phyloP scores from a whole-genome alignment of 371 early-diverging fungal species.

The Mucor ambiguus region DNA sequence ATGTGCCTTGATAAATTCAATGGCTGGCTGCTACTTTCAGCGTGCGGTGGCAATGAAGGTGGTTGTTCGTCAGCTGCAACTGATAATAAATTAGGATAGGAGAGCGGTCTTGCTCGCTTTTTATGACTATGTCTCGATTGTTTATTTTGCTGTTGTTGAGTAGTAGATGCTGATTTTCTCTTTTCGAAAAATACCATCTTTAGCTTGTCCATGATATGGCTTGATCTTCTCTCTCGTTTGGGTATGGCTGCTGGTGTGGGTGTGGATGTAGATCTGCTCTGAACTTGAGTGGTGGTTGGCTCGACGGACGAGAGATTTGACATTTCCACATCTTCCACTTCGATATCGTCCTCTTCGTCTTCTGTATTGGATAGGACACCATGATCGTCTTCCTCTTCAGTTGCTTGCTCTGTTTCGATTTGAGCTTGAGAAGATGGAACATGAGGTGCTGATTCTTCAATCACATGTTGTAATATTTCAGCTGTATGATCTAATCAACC shows the following conservation, averaged over 20 bases:
- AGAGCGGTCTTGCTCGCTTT: constrained; percentile 31
- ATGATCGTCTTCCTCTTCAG: not conserved
- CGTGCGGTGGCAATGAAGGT: not conserved
- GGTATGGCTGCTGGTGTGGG: not conserved
- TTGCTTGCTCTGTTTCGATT: not conserved
- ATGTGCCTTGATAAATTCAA: constrained; percentile 20
- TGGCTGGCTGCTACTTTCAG: not conserved
- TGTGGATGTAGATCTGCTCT: not conserved
- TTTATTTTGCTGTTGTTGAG: constrained; percentile 11
- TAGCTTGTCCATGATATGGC: constrained; percentile 39
- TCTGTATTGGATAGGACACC: not conserved
- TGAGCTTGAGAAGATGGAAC: not conserved
- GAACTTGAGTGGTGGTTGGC: not conserved
- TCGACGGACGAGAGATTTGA: constrained; percentile 1
- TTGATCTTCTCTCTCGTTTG: constrained; percentile 1
- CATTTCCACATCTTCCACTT: not conserved
- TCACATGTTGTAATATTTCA: constrained; percentile 18
- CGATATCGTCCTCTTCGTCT: not conserved
- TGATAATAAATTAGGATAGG: constrained; percentile 34
- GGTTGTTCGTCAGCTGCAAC: not conserved
- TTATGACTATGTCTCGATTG: constrained; percentile 21
- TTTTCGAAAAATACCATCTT: constrained; percentile 41
- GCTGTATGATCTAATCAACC: not conserved
- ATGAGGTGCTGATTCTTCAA: constrained; percentile 11
- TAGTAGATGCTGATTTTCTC: constrained; percentile 13